Percentiles rank a stretch among this genome's conserved stretches.
Evolutionary conservation across 768 basidiomycete species (phyloP).

Genomic region (Termitomyces sp.): DNA sequence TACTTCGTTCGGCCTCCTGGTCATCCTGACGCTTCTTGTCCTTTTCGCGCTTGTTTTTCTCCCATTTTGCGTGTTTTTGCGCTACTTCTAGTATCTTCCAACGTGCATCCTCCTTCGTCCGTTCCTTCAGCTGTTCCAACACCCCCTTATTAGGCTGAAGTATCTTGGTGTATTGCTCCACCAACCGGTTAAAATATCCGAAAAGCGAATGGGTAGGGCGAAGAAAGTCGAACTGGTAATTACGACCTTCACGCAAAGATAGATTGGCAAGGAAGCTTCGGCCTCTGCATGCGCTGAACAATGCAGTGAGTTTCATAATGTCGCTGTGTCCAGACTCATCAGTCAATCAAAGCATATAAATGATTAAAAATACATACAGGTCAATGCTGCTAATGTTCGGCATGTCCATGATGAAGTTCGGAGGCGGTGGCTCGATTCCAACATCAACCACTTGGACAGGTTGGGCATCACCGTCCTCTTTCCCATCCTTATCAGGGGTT

Average conservation of each 20-base stretch:
- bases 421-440: conserved; percentile 70
- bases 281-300: conserved; percentile 92
- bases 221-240: conserved; percentile 97
- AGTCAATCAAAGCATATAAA: conserved; percentile 1
- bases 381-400: conserved; percentile 88
- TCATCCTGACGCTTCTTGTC: conserved; percentile 87
- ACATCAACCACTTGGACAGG: conserved; percentile 51
- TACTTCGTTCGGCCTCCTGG: conserved; percentile 84
- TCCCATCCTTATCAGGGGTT: conserved; percentile 39
- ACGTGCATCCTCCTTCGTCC: conserved; percentile 57
- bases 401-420: conserved; percentile 81
- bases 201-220: conserved; percentile 95
- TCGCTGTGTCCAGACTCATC: conserved; percentile 48
- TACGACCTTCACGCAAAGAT: conserved; percentile 84
- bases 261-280: conserved; percentile 80
- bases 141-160: conserved; percentile 76
- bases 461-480: conserved; percentile 27
- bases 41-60: conserved; percentile 74
- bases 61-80: conserved; percentile 82
- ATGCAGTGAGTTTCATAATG: conserved; percentile 92
- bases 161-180: conserved; percentile 92
- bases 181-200: conserved; percentile 93
- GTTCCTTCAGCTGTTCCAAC: conserved; percentile 63
- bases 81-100: conserved; percentile 80
- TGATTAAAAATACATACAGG: conserved; percentile 55